Evolutionary conservation across 2,329 filamentous ascomycete species (phyloP), one percentile per base, ranked within the genome.

Genomic region (Boeremia exigua): DNA sequence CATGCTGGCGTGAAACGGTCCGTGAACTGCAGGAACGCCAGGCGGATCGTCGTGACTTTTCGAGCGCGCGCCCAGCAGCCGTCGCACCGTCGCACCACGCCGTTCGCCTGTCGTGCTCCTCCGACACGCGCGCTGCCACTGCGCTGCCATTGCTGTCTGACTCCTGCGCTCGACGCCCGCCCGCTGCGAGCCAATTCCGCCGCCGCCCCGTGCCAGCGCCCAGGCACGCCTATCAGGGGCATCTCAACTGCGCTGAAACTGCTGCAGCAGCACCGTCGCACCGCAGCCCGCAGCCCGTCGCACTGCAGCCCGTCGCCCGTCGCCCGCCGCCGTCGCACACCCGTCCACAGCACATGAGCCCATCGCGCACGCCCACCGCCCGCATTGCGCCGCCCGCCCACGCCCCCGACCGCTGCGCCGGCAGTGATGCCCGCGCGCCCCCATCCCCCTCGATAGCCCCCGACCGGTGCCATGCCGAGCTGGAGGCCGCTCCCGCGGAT

Each of bases 401-500:
- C 23, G 29, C 30, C 14, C 27, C 6, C 37, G 30, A 37, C 37
- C 50, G 45, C 36, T 53, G 28, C 7, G 37, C 51, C 51, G 42
- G 60, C 59, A 71, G 72, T 75, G 66, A 74, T 74, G 71, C 68
- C 56, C 62, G 52, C 60, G 48, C 67, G 60, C 67, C 69, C 55
- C 60, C 61, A 53, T 45, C 45, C 40, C 58, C 62, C 60, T 59
- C 61, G 60, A 71, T 71, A 73, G 67, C 66, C 57, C 68, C 66
- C 64, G 58, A 61, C 61, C 32, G 65, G 65, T 60, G 72, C 69
- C 67, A 77, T 77, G 74, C 68, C 74, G 65, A 66, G 93, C 85
- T 99, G 95, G 95, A 88, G 91, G 85, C 94, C 95, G 72, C 86
- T 99, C 77, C 91, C 93, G 78, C 91, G 92, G 71, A 97, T 99